Evolutionary conservation across 1,139 yeast species (phyloP), one percentile per base, ranked within the genome.

Genomic region (Candida dubliniensis): DNA sequence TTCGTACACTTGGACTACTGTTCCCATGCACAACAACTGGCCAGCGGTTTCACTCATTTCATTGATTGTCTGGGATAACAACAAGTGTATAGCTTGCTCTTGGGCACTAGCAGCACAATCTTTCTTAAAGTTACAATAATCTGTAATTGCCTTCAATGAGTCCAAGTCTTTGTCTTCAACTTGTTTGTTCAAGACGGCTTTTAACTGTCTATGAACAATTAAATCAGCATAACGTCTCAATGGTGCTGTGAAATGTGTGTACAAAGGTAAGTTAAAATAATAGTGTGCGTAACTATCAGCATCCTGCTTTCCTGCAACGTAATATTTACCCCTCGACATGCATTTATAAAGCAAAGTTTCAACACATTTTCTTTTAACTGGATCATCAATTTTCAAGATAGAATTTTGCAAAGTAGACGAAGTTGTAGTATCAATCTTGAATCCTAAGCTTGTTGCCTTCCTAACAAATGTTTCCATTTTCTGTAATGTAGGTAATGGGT

Each of bases 31-130:
- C 54, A 91, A 76, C 41, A 90, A 64, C 62, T 90, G 96, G 1
- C 95, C 95, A 7, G 93, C 82, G 29, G 77, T 72, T 46, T 79
- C 81, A 50, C 95, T 81, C 75, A 87, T 78, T 40, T 83, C 87
- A 59, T 86, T 87, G 47, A 93, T 85, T 1, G 90, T 84, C 63
- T 90, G 95, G 43, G 96, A 87, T 43, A 91, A 71, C 46, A 86
- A 73, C 54, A 93, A 74, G 63, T 93, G 99, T 45, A 91, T 81
- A 7, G 96, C 93, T 66, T 93, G 99, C 55, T 89, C 96, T 66
- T 93, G 98, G 1, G 97, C 97, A 54, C 81, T 82, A 50, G 82
- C 83, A 1, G 98, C 95, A 64, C 96, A 91, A 59, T 93, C 98
- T 63, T 90, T 89, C 66, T 91, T 90, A 74, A 93, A 91, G 57